Conservation (phyloP, 2,329 filamentous ascomycete genomes). For the Mycocentrospora acerina region DNA sequence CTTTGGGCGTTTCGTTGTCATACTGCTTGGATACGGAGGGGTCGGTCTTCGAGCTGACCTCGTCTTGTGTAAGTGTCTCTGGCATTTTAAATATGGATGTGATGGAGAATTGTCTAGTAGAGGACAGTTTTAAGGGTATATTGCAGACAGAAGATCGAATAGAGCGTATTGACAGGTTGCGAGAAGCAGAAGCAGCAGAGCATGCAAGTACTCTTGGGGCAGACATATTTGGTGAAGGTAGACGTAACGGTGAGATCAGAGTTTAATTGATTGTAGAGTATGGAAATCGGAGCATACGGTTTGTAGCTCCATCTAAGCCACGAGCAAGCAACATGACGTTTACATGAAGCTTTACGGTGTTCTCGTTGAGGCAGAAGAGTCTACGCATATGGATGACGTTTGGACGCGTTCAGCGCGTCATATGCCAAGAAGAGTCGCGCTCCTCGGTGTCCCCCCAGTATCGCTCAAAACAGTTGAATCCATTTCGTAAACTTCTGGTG, state of each 20-base stretch:
- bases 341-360: conserved; percentile 9
- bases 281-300: conserved; percentile 2
- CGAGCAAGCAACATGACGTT: conserved; percentile 22
- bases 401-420: conserved; percentile 12
- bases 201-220: conserved; percentile 19
- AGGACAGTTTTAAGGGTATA: background rate
- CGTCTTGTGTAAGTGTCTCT: conserved; percentile 41
- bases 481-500: no score
- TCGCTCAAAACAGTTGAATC: no score
- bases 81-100: conserved; percentile 46
- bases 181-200: conserved; percentile 5
- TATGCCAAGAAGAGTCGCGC: no score
- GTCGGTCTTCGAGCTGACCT: conserved; percentile 48
- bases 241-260: conserved; percentile 25
- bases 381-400: conserved; percentile 28
- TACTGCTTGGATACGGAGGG: conserved; percentile 54
- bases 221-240: conserved; percentile 16
- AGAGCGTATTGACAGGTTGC: background rate
- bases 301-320: conserved; percentile 5
- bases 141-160: conserved; percentile 5
- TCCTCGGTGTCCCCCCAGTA: no score
- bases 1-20: conserved; percentile 46
- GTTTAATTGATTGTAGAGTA: conserved; percentile 5
- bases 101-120: conserved; percentile 19
- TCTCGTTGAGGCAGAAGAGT: conserved; percentile 15